phyloP scores from a whole-genome alignment of 306 rosid species.

The Begonia loranthoides region DNA sequence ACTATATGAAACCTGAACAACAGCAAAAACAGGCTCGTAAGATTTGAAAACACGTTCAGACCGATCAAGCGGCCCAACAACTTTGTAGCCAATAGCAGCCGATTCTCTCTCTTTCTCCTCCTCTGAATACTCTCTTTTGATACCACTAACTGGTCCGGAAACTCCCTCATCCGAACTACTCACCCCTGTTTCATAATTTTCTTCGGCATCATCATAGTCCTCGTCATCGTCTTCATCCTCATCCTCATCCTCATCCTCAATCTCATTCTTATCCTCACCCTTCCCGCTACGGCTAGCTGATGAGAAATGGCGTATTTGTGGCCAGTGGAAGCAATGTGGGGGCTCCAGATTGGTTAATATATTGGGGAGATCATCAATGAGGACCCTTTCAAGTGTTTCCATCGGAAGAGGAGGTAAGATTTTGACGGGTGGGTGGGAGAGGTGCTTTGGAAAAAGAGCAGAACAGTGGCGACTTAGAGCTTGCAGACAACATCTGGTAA shows the following conservation, averaged over 20 bases:
- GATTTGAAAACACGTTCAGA: slow-evolving; percentile 50
- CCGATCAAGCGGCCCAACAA: slow-evolving; percentile 44
- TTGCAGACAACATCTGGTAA: slow-evolving; percentile 51
- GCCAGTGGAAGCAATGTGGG: slow-evolving; percentile 17
- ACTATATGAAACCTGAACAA: slow-evolving; percentile 48
- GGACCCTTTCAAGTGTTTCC: no score
- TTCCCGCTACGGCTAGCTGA: slow-evolving; percentile 17
- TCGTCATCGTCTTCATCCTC: slow-evolving; percentile 23
- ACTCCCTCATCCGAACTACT: slow-evolving; percentile 27
- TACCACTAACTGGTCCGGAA: slow-evolving; percentile 13
- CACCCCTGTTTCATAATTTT: slow-evolving; percentile 18
- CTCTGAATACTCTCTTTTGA: slow-evolving; percentile 37
- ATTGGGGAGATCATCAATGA: slow-evolving; percentile 3
- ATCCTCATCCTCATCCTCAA: slow-evolving; percentile 7
- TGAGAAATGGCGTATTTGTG: slow-evolving; percentile 35
- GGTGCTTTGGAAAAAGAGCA: slow-evolving; percentile 18
- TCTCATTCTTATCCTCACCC: slow-evolving; percentile 7
- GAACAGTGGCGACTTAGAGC: slow-evolving; percentile 38
- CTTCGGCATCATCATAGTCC: slow-evolving; percentile 15
- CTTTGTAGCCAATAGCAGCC: slow-evolving; percentile 54
- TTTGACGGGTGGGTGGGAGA: slow-evolving; percentile 9
- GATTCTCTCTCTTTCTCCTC: slow-evolving; percentile 76
- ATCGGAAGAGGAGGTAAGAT: slow-evolving; percentile 8
- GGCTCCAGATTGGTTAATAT: slow-evolving; percentile 15
- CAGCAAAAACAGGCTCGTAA: slow-evolving; percentile 63